Conservation (phyloP, 164 flowering plant genomes). For the Vitis riparia region DNA sequence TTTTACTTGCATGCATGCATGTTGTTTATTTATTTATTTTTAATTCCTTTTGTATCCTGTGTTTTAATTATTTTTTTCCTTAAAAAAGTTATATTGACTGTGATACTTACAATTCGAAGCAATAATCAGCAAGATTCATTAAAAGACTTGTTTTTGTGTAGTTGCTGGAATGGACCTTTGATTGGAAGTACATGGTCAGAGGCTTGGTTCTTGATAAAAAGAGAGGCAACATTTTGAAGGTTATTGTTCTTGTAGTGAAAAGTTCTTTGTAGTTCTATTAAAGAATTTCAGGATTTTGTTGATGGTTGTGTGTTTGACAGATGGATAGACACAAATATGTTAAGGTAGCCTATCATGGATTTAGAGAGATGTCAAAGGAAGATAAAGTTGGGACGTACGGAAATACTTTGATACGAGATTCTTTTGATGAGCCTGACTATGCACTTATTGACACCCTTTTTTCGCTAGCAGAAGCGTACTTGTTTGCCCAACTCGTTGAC, state of each 20-base stretch:
- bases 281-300: too few species aligned
- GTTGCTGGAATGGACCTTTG: constrained; percentile 90
- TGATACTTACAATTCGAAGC: neutral
- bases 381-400: constrained; percentile 92
- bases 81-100: neutral
- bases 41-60: neutral
- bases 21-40: neutral
- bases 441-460: constrained; percentile 97
- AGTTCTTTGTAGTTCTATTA: too few species aligned
- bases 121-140: constrained; percentile 6
- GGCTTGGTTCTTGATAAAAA: constrained; percentile 95
- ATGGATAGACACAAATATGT: constrained; percentile 99
- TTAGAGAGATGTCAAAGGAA: constrained; percentile 84
- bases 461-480: constrained; percentile 92
- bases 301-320: constrained; percentile 35
- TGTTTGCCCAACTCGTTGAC: constrained; percentile 96
- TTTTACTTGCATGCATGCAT: too few species aligned
- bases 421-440: constrained; percentile 98
- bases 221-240: constrained; percentile 98
- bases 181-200: constrained; percentile 97
- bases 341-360: constrained; percentile 98
- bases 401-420: constrained; percentile 73
- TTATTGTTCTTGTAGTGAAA: constrained; percentile 9
- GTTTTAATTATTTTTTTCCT: neutral
- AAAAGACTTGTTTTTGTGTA: constrained; percentile 28